These are phyloP conservation scores for Lodderomyces jiufengensis DNA, from an alignment of 1,139 yeast species.

Conservation along the genomic window DNA sequence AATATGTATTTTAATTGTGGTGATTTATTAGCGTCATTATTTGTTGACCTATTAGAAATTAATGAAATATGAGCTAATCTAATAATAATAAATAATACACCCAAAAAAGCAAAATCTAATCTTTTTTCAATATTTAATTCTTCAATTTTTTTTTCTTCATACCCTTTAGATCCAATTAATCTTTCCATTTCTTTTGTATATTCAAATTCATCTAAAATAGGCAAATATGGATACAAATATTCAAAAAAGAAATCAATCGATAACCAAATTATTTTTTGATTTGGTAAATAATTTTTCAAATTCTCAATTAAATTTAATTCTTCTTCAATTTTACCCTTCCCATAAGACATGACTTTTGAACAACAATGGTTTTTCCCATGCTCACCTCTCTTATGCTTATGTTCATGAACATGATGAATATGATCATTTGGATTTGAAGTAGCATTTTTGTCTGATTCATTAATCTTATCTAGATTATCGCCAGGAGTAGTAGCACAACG, in stretches of 20 bases:
- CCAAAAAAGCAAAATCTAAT: constrained; percentile 33
- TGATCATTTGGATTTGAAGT: not conserved
- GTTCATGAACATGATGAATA: not conserved
- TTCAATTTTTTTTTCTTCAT: constrained; percentile 17
- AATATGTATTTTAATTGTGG: constrained; percentile 41
- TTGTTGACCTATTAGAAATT: constrained; percentile 25
- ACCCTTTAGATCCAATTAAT: constrained; percentile 26
- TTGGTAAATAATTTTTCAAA: constrained; percentile 30
- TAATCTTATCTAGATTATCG: too few relatives aligned
- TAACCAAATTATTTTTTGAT: constrained; percentile 29
- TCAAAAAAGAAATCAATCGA: constrained; percentile 29
- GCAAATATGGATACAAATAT: constrained; percentile 33
- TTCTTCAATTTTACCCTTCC: constrained; percentile 25
- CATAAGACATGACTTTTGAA: not conserved
- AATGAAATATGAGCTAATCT: constrained; percentile 31
- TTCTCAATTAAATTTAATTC: constrained; percentile 32
- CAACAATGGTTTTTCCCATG: not conserved
- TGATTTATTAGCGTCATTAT: constrained; percentile 21
- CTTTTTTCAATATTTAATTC: constrained; percentile 24
- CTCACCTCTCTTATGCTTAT: not conserved
- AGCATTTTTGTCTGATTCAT: not conserved
- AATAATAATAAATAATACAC: constrained; percentile 26
- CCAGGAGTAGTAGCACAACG: too few relatives aligned
- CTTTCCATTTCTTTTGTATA: constrained; percentile 20
- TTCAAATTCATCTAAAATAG: constrained; percentile 32